phyloP scores from a whole-genome alignment of 441 rosid species.

The Lepidium campestre region DNA sequence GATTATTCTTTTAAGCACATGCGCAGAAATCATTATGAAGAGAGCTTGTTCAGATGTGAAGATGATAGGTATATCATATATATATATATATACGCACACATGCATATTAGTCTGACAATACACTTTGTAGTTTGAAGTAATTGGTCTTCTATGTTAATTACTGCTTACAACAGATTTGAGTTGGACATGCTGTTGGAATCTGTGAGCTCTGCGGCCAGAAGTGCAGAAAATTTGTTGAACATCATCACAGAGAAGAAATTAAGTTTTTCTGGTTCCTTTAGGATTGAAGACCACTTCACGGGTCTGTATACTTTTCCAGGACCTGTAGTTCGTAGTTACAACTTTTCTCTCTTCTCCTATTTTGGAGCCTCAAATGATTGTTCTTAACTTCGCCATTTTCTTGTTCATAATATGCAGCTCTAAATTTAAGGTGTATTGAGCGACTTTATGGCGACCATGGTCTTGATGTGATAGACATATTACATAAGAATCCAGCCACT shows the following conservation, averaged over 20 bases:
- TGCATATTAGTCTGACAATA: background rate
- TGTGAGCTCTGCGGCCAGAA: slow-evolving; percentile 74
- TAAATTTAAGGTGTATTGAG: slow-evolving; percentile 93
- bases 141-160: background rate
- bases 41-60: slow-evolving; percentile 94
- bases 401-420: slow-evolving; percentile 43
- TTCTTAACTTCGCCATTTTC: slow-evolving; percentile 5
- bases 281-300: slow-evolving; percentile 70
- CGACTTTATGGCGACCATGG: slow-evolving; percentile 98
- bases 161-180: slow-evolving; percentile 66
- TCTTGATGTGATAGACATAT: slow-evolving; percentile 85
- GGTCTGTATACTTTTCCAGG: slow-evolving; percentile 40
- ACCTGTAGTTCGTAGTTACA: slow-evolving; percentile 5
- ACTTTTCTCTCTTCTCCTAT: slow-evolving; percentile 8
- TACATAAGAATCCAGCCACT: slow-evolving; percentile 74
- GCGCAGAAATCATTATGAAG: slow-evolving; percentile 97
- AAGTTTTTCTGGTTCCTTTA: slow-evolving; percentile 39
- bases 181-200: slow-evolving; percentile 98
- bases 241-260: slow-evolving; percentile 67
- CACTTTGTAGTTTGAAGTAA: slow-evolving; percentile 6
- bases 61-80: slow-evolving; percentile 70
- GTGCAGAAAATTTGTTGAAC: slow-evolving; percentile 72
- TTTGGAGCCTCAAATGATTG: background rate
- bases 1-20: slow-evolving; percentile 98
- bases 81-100: background rate